Base-by-base conservation (phyloP, 139 green algal species). In the Marvania coccoides region DNA sequence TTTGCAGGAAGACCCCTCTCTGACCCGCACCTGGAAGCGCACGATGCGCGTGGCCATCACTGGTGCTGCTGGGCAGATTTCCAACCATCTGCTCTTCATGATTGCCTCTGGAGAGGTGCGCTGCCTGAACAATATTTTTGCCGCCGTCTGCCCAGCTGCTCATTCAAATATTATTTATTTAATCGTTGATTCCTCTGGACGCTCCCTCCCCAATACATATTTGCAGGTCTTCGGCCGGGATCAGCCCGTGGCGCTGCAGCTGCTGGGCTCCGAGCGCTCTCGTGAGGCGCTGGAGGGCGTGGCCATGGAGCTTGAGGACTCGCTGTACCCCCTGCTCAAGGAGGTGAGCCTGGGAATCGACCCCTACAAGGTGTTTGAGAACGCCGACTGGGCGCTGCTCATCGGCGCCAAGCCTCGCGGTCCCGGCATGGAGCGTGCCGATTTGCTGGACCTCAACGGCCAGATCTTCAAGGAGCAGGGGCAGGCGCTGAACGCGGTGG, bases 301-400 rank as follows among this genome's bases (percentile, higher is more conserved):
- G 23, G 85, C 88, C 31, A 97, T 97, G 91, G 91, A 97, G 85
- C 77, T 97, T 26, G 91, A 97, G 74, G 91, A 97, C 79, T 90
- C 77, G 55, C 73, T 95, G n/a, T 97, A 92, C 81, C 91, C 91
- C 0, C 79, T 97, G 42, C 78, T 97, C 47, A 75, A 85, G 7
- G 79, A 90, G 76, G 83, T 91, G 23, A 77, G 63, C 34, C 89
- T 96, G 31, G 85, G 90, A 66, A 92, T 84, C 45, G 82, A 93
- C 74, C 80, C 88, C 29, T 58, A 74, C 23, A 75, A 83, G 55
- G 71, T 92, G 36, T 96, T 97, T 66, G 59, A 70, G 24, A 84
- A 90, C 53, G 90, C 86, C n/a, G 91, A 97, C 64, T 97, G 88
- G 88, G 88, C 86, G 30, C 83, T 97, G 30, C 85, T 97, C 55